Percentiles rank a stretch among this genome's conserved stretches.
These are phyloP conservation scores for Eucalyptus sideroxylon DNA, from an alignment of 345 rosid species.

Conservation along the genomic window DNA sequence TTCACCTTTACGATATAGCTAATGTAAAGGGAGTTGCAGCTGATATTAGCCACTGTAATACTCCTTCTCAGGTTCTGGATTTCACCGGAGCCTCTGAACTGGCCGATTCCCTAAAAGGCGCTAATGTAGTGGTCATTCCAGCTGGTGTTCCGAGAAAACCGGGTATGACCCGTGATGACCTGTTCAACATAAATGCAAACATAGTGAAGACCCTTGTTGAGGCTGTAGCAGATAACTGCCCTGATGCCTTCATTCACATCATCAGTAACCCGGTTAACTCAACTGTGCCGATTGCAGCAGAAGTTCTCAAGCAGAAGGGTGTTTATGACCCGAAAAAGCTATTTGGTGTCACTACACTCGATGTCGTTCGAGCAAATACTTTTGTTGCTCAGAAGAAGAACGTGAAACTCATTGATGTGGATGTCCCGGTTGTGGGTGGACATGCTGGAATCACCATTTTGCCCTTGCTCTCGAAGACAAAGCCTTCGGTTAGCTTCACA, in stretches of 20 bases:
- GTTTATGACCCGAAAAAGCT: slow-evolving; percentile 88
- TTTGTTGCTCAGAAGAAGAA: slow-evolving; percentile 86
- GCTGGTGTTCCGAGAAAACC: slow-evolving; percentile 96
- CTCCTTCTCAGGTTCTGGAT: slow-evolving; percentile 79
- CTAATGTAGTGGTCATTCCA: slow-evolving; percentile 81
- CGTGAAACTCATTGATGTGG: slow-evolving; percentile 83
- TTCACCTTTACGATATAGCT: slow-evolving; percentile 77
- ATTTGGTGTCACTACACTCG: slow-evolving; percentile 83
- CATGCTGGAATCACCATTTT: slow-evolving; percentile 93
- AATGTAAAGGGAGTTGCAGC: slow-evolving; percentile 97
- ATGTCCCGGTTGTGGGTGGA: slow-evolving; percentile 91
- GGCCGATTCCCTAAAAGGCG: slow-evolving; percentile 59
- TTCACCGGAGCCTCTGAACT: slow-evolving; percentile 80
- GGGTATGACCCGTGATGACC: slow-evolving; percentile 97
- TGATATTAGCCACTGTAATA: slow-evolving; percentile 91
- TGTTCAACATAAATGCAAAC: slow-evolving; percentile 86
- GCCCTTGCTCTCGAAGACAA: slow-evolving; percentile 79
- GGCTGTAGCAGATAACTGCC: slow-evolving; percentile 86
- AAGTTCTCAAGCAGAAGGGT: slow-evolving; percentile 79
- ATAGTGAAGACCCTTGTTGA: slow-evolving; percentile 73
- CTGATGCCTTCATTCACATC: slow-evolving; percentile 80
- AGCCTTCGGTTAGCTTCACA: slow-evolving; percentile 57
- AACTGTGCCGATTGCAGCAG: slow-evolving; percentile 90
- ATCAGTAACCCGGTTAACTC: slow-evolving; percentile 97
- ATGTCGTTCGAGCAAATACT: slow-evolving; percentile 92